Evolutionary conservation across 2,329 filamentous ascomycete species (phyloP), one percentile per base, ranked within the genome.

Genomic region (Sporothrix sp.): DNA sequence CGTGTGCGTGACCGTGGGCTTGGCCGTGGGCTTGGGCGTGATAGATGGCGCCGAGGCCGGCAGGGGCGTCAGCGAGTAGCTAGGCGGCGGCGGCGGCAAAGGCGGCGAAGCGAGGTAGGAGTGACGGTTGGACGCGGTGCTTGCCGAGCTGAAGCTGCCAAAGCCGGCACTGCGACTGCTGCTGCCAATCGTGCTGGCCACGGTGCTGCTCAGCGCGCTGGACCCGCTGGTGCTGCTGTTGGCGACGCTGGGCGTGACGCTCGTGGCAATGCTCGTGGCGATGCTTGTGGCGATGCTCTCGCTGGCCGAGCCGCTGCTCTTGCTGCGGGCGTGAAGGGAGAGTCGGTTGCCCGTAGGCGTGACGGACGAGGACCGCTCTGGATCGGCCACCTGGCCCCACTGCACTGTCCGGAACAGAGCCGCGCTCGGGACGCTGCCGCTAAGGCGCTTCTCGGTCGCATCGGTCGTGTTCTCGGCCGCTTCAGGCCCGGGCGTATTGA

Each of bases 291-390:
- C 35, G 21, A 54, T 48, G 48, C 52, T 52, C 37, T 54, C 55
- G 45, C 47, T 42, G 14, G 42, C 45, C 13, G 52, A 55, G 37
- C 52, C 43, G 36, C 18, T 56, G 48, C 56, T 58, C 54, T 52
- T 48, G 45, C 23, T 53, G 30, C 56, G 54, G 23, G 37, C 48
- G 39, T 58, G 56, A 28, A 52, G 45, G 7, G 54, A 50, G 11
- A 48, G 40, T 11, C 38, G 38, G 39, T 38, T 44, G 36, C 35
- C 37, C 2, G 44, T 36, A 10, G 25, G 36, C 25, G 32, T 7
- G 45, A 33, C 3, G 35, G 30, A 27, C 38, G 47, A n/a, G 39
- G 27, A 3, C 27, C 10, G 20, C n/a, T 23, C 5, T 3, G 7
- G 20, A 20, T 30, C 33, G 33, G 20, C 18, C 32, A 48, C 27